A percentile compares a stretch with the other conserved stretches of the same genome.
Conservation (phyloP, 2,329 filamentous ascomycete genomes). For the Pseudogymnoascus destructans region DNA sequence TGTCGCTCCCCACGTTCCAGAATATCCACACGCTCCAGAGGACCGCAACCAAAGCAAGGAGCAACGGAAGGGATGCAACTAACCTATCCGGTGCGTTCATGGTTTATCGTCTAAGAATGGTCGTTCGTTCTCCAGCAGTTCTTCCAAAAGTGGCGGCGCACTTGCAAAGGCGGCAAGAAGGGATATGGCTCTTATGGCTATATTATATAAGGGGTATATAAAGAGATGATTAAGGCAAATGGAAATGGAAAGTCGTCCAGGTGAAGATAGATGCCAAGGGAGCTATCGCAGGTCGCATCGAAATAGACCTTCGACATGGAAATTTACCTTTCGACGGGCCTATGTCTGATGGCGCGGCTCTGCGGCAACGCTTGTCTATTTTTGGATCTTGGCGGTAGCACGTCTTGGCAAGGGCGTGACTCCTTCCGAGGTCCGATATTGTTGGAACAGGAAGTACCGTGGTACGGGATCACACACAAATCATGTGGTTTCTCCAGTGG, state of each 20-base stretch:
- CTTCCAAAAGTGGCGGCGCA: background rate
- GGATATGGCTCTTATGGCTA: background rate
- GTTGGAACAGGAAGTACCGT: too few relatives aligned
- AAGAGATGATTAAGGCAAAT: background rate
- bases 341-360: background rate
- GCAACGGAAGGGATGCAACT: constrained; percentile 19
- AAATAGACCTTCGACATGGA: constrained; percentile 1
- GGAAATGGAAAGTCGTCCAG: background rate
- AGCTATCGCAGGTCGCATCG: background rate
- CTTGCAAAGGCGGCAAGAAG: background rate
- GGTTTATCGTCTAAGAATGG: background rate
- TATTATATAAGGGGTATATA: background rate
- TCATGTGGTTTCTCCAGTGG: too few relatives aligned
- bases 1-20: background rate
- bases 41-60: constrained; percentile 12
- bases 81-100: constrained; percentile 45
- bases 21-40: constrained; percentile 5
- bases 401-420: background rate
- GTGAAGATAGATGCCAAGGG: background rate
- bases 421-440: background rate
- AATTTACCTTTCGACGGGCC: background rate
- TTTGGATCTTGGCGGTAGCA: background rate
- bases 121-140: background rate
- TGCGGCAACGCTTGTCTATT: constrained; percentile 9
- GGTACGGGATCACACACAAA: too few relatives aligned